phyloP scores from a whole-genome alignment of 768 basidiomycete species.

The Boletellus ananas region DNA sequence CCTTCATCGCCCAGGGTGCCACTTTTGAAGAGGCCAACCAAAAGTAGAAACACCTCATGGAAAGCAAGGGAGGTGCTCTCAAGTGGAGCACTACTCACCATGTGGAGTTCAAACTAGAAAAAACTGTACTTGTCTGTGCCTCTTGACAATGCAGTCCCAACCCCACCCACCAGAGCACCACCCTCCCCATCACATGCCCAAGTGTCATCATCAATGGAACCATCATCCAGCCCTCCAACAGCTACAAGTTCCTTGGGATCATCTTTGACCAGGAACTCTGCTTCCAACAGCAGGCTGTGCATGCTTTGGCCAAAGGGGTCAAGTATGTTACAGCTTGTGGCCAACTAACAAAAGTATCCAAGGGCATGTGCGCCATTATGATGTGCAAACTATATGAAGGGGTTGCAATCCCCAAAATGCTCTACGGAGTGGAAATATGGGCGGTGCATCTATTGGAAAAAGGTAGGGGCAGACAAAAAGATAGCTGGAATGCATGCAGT shows the following conservation, averaged over 20 bases:
- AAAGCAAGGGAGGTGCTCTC: background rate
- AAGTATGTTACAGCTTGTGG: background rate
- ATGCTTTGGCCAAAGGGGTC: background rate
- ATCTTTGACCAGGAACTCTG: constrained; percentile 27
- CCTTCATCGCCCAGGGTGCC: background rate
- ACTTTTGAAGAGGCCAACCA: background rate
- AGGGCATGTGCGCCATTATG: constrained; percentile 14
- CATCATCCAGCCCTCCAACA: constrained; percentile 15
- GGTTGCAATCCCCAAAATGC: background rate
- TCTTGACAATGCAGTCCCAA: background rate
- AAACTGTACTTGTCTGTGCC: background rate
- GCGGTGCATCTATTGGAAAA: background rate
- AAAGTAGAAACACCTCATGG: constrained; percentile 1
- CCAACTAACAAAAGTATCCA: background rate
- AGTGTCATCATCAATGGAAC: background rate
- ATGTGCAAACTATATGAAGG: background rate
- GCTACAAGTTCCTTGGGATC: constrained; percentile 31
- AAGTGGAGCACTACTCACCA: too few species aligned
- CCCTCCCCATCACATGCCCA: background rate
- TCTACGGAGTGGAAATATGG: constrained; percentile 27
- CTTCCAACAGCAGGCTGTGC: constrained; percentile 20
- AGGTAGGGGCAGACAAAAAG: background rate
- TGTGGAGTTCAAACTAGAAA: background rate
- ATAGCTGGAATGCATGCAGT: constrained; percentile 10
- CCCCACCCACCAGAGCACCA: too few species aligned